These are phyloP conservation scores for Penicillium chermesinum DNA, from an alignment of 495 filamentous ascomycete genomes.

Conservation along the genomic window DNA sequence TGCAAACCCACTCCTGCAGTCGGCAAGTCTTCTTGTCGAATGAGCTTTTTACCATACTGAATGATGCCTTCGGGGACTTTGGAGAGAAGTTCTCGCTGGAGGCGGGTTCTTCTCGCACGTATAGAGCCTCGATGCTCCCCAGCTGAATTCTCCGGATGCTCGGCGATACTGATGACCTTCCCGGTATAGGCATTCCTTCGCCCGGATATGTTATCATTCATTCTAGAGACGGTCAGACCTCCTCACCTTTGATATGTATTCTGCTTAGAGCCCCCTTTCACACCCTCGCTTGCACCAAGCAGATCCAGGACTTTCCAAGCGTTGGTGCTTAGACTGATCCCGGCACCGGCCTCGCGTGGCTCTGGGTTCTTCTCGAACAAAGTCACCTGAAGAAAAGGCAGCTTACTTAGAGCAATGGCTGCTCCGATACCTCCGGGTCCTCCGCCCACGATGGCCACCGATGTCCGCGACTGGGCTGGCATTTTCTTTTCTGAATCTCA, in stretches of 20 bases:
- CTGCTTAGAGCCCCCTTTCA: constrained; percentile 23
- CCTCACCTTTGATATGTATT: constrained; percentile 18
- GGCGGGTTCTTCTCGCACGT: constrained; percentile 34
- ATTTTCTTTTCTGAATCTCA: neutral
- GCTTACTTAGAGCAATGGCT: constrained; percentile 43
- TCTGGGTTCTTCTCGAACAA: constrained; percentile 47
- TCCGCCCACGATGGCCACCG: constrained; percentile 40
- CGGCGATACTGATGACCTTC: constrained; percentile 3
- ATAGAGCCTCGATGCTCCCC: constrained; percentile 13
- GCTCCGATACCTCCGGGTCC: constrained; percentile 46
- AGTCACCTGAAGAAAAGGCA: constrained; percentile 39
- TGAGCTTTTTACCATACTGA: constrained; percentile 35
- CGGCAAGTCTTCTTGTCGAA: constrained; percentile 21
- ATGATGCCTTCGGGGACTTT: constrained; percentile 34
- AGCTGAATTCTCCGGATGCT: constrained; percentile 12
- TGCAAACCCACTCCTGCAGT: constrained; percentile 25
- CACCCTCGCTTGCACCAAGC: constrained; percentile 37
- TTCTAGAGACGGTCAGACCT: neutral
- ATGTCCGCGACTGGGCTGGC: neutral
- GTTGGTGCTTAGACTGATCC: constrained; percentile 36
- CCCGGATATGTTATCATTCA: neutral
- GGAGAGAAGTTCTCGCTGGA: constrained; percentile 36
- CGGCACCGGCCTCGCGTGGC: constrained; percentile 45
- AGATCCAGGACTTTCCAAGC: constrained; percentile 43
- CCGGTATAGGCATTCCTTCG: constrained; percentile 22